Evolutionary conservation across 2,329 filamentous ascomycete species (phyloP), one percentile per base, ranked within the genome.

Genomic region (Colletotrichum navitas): DNA sequence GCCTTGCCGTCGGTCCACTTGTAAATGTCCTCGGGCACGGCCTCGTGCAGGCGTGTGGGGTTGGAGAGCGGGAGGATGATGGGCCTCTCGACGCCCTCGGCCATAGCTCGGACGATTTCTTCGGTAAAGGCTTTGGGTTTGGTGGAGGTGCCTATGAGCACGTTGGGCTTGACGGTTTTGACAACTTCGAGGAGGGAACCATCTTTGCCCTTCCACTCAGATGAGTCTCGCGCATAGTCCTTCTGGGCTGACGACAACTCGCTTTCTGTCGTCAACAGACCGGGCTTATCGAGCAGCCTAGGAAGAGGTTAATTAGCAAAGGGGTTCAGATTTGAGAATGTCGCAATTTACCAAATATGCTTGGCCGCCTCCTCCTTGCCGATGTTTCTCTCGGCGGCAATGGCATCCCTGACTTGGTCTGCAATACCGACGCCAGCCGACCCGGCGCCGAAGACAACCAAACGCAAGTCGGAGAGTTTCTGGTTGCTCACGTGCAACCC

Each of bases 391-490:
- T 94, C 90, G 0, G 91, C 84, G 0, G 90, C 90, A 66, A 97
- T 95, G 0, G 94, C 93, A 76, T 95, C 93, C 21, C 91, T 85
- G 7, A 97, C 89, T 77, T 97, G 93, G 75, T 97, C 94, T 2
- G 94, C 94, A 66, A 97, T 97, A 2, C 94, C 94, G 0, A 91
- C 93, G 0, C 94, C 94, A 1, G 94, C 94, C 2, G 92, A 93
- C 0, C 94, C 94, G 0, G 93, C 87, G 1, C 94, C 94, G 73
- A 95, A 97, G 43, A 95, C 83, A 0, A 97, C 87, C 68, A 96
- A 85, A 39, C 91, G 87, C 18, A 93, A 81, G 70, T 97, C 93
- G 11, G 84, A 81, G 51, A 97, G 83, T 63, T 91, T 89, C 64
- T 91, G 82, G 3, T 89, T 86, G 72, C 86, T 90, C 10, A 95